Conservation (phyloP, 805 yeast species). For the Jamesozyma piceae region DNA sequence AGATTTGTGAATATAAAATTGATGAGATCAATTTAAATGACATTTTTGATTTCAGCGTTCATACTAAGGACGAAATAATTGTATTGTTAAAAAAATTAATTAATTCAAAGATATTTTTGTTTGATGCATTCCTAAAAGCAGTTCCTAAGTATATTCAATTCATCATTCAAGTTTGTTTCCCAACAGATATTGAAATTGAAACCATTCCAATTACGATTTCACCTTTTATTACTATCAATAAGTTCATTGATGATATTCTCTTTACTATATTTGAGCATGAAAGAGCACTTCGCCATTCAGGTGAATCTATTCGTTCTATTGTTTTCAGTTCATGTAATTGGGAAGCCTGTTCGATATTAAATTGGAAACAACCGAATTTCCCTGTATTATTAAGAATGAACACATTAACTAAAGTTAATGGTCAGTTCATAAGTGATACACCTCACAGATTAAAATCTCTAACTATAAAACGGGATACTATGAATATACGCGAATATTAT, state of each 20-base stretch:
- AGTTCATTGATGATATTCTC: slow-evolving; percentile 65
- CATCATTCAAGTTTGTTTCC: slow-evolving; percentile 68
- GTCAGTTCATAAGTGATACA: slow-evolving; percentile 21
- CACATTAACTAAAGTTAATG: slow-evolving; percentile 37
- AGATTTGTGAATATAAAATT: slow-evolving; percentile 23
- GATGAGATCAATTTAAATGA: slow-evolving; percentile 9
- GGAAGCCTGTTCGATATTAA: slow-evolving; percentile 81
- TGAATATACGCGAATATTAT: slow-evolving; percentile 1
- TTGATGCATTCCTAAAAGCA: slow-evolving; percentile 46
- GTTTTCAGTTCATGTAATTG: slow-evolving; percentile 83
- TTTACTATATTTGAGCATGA: slow-evolving; percentile 70
- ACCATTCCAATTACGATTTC: slow-evolving; percentile 35
- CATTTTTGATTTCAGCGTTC: background rate
- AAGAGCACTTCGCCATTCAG: slow-evolving; percentile 35
- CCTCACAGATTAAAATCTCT: slow-evolving; percentile 21
- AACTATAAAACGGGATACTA: slow-evolving; percentile 16
- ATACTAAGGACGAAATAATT: slow-evolving; percentile 15
- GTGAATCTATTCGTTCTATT: slow-evolving; percentile 45
- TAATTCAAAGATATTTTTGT: slow-evolving; percentile 43
- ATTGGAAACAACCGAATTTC: slow-evolving; percentile 98
- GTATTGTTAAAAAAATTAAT: slow-evolving; percentile 17
- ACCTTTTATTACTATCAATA: slow-evolving; percentile 48
- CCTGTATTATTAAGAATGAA: slow-evolving; percentile 84
- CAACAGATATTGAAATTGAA: slow-evolving; percentile 45
- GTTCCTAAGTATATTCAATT: slow-evolving; percentile 56